These are phyloP conservation scores for Citrus trifoliata DNA, from an alignment of 345 rosid genomes.

Conservation along the genomic window DNA sequence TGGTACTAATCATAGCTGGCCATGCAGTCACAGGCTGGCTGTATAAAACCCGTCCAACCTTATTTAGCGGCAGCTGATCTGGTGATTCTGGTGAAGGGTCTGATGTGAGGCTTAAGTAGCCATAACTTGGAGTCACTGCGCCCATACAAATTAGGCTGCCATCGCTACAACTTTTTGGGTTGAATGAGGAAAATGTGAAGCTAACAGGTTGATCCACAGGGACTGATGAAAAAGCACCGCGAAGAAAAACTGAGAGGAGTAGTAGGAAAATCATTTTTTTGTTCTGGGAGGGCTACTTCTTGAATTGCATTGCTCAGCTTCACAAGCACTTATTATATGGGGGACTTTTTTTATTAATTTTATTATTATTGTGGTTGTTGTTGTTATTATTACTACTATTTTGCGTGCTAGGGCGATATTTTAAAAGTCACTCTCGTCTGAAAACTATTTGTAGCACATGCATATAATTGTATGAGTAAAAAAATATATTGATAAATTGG, in stretches of 20 bases:
- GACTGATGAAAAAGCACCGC: conserved; percentile 1
- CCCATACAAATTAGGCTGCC: conserved; percentile 31
- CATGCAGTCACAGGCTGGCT: conserved; percentile 25
- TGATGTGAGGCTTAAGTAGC: conserved; percentile 27
- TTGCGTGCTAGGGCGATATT: too few species aligned
- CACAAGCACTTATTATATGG: too few species aligned
- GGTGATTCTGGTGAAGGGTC: neutral
- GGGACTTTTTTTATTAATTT: too few species aligned
- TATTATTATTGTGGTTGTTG: too few species aligned
- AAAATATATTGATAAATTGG: too few species aligned
- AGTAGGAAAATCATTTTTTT: too few species aligned
- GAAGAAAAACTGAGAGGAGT: neutral
- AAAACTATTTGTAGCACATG: too few species aligned
- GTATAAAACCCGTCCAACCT: conserved; percentile 27
- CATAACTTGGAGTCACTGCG: conserved; percentile 5
- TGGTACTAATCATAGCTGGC: conserved; percentile 31
- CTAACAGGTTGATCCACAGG: neutral
- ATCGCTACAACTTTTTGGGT: conserved; percentile 13
- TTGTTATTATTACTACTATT: too few species aligned
- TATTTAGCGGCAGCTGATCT: neutral
- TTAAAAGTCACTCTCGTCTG: too few species aligned
- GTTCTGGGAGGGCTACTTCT: too few species aligned
- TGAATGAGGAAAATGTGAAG: conserved; percentile 26
- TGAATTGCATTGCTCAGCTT: too few species aligned
- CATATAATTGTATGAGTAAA: too few species aligned